These are phyloP conservation scores for Dalechampia spathulata DNA, from an alignment of 441 rosid genomes.

Conservation along the genomic window DNA sequence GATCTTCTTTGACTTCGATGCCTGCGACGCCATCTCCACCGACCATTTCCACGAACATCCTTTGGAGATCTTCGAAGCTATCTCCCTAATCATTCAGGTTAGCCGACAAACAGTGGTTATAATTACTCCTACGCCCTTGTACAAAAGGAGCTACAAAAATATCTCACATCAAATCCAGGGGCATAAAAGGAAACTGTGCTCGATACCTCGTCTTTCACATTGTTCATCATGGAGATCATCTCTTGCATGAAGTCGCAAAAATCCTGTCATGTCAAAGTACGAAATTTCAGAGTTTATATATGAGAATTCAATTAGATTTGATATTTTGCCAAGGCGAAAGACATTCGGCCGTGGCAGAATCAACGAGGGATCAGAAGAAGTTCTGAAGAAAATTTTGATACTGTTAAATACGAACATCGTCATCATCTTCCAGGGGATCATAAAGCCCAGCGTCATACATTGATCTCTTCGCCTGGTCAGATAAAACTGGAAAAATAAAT, in stretches of 20 bases:
- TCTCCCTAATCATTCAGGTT: slow-evolving; percentile 27
- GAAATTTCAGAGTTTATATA: background rate
- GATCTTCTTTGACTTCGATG: slow-evolving; percentile 21
- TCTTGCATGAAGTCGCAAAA: slow-evolving; percentile 68
- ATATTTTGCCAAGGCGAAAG: background rate
- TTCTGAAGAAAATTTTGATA: too few relatives aligned
- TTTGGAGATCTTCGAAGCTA: slow-evolving; percentile 53
- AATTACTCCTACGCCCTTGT: background rate
- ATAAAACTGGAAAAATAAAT: slow-evolving; percentile 29
- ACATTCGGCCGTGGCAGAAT: background rate
- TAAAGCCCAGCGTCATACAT: slow-evolving; percentile 58
- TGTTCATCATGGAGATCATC: slow-evolving; percentile 67
- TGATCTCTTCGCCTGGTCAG: slow-evolving; percentile 47
- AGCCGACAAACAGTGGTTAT: background rate
- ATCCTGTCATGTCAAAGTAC: slow-evolving; percentile 33
- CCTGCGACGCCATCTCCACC: slow-evolving; percentile 35
- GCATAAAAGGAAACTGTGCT: background rate
- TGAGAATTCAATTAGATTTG: too few relatives aligned
- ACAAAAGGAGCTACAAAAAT: background rate
- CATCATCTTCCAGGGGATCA: slow-evolving; percentile 60
- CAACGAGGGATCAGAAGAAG: too few relatives aligned
- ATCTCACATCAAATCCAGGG: background rate
- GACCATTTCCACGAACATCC: slow-evolving; percentile 65
- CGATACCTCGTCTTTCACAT: slow-evolving; percentile 55
- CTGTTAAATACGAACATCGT: slow-evolving; percentile 40